Conservation (phyloP, 164 flowering plant species). For the Sextonia rubra region DNA sequence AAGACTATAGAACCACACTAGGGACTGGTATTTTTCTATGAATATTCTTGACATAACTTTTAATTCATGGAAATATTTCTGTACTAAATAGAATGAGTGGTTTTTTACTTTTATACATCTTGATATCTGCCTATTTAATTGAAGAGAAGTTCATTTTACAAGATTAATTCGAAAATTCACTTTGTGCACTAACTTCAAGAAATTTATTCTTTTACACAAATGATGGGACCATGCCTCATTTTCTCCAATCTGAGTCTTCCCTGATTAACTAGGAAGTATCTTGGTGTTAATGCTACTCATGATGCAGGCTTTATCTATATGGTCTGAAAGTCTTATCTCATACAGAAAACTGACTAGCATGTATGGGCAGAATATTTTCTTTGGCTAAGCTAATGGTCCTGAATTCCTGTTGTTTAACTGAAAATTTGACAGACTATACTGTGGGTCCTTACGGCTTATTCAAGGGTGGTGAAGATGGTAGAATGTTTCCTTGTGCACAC, state of each 20-base stretch:
- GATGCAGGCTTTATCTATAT: slow-evolving; percentile 12
- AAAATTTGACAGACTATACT: slow-evolving; percentile 21
- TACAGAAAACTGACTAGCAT: slow-evolving; percentile 6
- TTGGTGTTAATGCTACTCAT: slow-evolving; percentile 19
- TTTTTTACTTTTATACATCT: too few species aligned
- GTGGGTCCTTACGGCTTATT: slow-evolving; percentile 16
- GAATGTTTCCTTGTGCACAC: slow-evolving; percentile 17
- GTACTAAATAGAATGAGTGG: not conserved
- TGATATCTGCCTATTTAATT: not conserved
- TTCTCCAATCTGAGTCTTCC: not conserved
- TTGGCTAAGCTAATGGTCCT: slow-evolving; percentile 21
- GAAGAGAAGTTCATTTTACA: not conserved
- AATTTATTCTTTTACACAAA: not conserved
- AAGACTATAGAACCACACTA: not conserved
- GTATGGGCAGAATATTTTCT: slow-evolving; percentile 17
- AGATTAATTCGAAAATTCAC: not conserved
- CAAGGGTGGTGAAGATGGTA: slow-evolving; percentile 14
- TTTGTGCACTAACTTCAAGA: not conserved
- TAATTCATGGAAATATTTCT: not conserved
- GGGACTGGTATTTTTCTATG: slow-evolving; percentile 1
- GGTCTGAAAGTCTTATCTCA: slow-evolving; percentile 22
- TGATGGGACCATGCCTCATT: not conserved
- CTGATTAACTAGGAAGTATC: slow-evolving; percentile 12
- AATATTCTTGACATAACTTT: not conserved
- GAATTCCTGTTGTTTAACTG: slow-evolving; percentile 21